Evolutionary conservation across 2,329 filamentous ascomycete species (phyloP).

Genomic region (Calonectria pauciramosa): DNA sequence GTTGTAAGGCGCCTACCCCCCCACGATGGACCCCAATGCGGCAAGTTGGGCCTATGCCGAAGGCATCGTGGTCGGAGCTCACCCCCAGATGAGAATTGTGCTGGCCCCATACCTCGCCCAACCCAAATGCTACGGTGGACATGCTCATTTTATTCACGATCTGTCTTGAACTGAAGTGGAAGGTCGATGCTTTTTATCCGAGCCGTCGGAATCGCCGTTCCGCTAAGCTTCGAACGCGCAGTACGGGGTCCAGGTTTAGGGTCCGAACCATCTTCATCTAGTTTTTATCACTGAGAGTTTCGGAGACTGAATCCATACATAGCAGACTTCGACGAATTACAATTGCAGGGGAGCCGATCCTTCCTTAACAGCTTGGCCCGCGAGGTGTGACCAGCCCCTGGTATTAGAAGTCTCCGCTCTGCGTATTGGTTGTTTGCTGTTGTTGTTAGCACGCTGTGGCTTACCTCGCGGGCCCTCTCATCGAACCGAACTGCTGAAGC

Average conservation of each 20-base stretch:
- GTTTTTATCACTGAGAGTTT: not conserved
- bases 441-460: not conserved
- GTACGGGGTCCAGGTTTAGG: not conserved
- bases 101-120: not conserved
- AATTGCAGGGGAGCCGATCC: not conserved
- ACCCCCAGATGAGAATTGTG: not conserved
- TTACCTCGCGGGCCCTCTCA: not conserved
- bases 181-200: not conserved
- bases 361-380: not conserved
- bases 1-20: not conserved
- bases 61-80: not conserved
- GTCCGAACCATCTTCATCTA: not conserved
- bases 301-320: not conserved
- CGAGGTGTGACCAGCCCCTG: too few species aligned
- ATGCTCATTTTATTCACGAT: conserved; percentile 1
- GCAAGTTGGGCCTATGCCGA: not conserved
- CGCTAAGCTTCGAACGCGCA: not conserved
- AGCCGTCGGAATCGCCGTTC: not conserved
- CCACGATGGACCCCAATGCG: not conserved
- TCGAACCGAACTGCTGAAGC: not conserved
- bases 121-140: not conserved
- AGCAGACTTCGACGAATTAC: not conserved
- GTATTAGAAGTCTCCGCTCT: not conserved
- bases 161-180: not conserved
- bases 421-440: not conserved